These are phyloP conservation scores for Didymella glomerata DNA, from an alignment of 2,329 filamentous ascomycete genomes.

Conservation along the genomic window DNA sequence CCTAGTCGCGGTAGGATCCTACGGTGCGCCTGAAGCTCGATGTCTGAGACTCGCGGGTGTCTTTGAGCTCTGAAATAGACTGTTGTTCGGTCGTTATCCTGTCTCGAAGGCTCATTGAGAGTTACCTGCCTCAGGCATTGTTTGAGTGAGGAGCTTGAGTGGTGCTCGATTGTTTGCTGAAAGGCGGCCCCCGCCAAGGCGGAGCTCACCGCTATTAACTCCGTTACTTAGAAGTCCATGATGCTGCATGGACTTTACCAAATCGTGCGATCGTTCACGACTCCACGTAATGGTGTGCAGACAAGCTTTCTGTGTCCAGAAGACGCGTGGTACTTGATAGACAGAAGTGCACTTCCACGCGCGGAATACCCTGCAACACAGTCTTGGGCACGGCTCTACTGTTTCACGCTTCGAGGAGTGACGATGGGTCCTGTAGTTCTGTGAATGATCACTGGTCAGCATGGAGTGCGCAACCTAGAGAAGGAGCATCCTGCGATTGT, in stretches of 20 bases:
- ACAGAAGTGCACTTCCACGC: background rate
- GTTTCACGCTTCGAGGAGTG: slow-evolving; percentile 1
- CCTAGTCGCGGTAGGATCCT: slow-evolving; percentile 18
- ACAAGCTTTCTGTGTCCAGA: slow-evolving; percentile 1
- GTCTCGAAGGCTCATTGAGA: background rate
- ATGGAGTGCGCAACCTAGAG: background rate
- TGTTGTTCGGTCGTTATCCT: background rate
- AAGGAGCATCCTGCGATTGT: slow-evolving; percentile 5
- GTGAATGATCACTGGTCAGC: background rate
- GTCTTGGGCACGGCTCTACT: background rate
- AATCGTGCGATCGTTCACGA: background rate
- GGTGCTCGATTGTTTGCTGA: slow-evolving; percentile 8
- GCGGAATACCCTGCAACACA: background rate
- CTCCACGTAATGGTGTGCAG: background rate
- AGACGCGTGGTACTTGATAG: background rate
- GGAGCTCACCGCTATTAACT: slow-evolving; percentile 10
- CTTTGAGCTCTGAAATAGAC: slow-evolving; percentile 3
- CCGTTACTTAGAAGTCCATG: background rate
- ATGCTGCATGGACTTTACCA: background rate
- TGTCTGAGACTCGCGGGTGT: slow-evolving; percentile 16
- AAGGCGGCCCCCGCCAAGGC: slow-evolving; percentile 12
- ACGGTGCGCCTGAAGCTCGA: slow-evolving; percentile 12
- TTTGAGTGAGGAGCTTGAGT: background rate
- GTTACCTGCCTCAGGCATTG: slow-evolving; percentile 5
- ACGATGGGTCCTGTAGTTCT: slow-evolving; percentile 1